A percentile compares a stretch with the other conserved stretches of the same genome.
phyloP scores from a whole-genome alignment of 495 filamentous ascomycete genomes.

The Penicillium cosmopolitanum region DNA sequence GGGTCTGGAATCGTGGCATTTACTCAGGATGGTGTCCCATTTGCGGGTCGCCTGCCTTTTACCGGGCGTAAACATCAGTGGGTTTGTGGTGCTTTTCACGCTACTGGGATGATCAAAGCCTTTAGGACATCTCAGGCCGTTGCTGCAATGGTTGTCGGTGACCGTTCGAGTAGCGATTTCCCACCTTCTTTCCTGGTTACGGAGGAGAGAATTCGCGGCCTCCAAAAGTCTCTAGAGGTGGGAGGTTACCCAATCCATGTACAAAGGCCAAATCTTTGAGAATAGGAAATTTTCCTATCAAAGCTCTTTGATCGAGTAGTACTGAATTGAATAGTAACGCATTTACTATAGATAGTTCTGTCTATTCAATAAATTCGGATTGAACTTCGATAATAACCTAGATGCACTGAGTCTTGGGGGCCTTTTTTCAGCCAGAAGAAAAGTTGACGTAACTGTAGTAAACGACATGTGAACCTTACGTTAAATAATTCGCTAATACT shows the following conservation, averaged over 20 bases:
- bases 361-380: no score
- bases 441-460: no score
- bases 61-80: constrained; percentile 1
- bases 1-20: constrained; percentile 2
- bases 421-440: no score
- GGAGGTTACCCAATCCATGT: constrained; percentile 1
- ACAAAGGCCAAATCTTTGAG: neutral
- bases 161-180: neutral
- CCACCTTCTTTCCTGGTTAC: constrained; percentile 1
- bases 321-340: no score
- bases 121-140: neutral
- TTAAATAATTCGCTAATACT: no score
- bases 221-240: neutral
- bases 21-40: constrained; percentile 6
- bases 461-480: no score
- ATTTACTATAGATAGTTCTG: no score
- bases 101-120: constrained; percentile 7
- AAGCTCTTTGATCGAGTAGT: no score
- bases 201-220: neutral
- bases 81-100: constrained; percentile 7
- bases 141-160: constrained; percentile 3
- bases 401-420: no score
- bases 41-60: constrained; percentile 7
- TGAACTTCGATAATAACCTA: no score
- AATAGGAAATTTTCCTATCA: no score